These are phyloP conservation scores for Hanseniaspora hatyaiensis DNA, from an alignment of 805 yeast genomes.

Conservation along the genomic window DNA sequence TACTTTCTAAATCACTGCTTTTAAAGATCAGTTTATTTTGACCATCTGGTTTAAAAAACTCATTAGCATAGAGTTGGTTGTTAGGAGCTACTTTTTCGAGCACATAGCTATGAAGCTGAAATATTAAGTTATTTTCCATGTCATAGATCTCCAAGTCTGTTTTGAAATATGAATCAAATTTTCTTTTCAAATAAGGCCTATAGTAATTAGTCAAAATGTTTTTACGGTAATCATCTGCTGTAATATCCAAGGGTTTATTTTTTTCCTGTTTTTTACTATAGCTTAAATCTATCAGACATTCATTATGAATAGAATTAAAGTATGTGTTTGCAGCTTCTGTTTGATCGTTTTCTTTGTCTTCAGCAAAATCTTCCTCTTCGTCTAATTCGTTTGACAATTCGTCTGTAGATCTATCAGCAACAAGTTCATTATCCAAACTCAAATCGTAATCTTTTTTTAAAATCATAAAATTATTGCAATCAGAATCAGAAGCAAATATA, in stretches of 20 bases:
- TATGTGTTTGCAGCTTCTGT: too few species aligned
- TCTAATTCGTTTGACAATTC: not conserved
- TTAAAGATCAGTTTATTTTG: constrained; percentile 14
- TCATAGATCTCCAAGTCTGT: constrained; percentile 22
- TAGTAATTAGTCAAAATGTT: not conserved
- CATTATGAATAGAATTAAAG: too few species aligned
- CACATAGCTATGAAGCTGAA: constrained; percentile 23
- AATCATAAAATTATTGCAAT: constrained; percentile 17
- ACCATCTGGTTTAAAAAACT: constrained; percentile 12
- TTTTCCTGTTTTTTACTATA: constrained; percentile 1
- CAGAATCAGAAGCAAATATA: constrained; percentile 20
- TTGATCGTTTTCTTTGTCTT: not conserved
- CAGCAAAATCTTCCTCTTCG: not conserved
- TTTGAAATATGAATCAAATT: not conserved
- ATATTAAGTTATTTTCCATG: constrained; percentile 15
- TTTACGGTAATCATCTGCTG: constrained; percentile 17
- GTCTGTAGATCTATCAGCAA: too few species aligned
- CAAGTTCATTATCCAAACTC: not conserved
- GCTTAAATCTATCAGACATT: constrained; percentile 8
- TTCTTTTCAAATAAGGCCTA: not conserved
- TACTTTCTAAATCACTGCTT: not conserved
- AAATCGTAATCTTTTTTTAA: constrained; percentile 5
- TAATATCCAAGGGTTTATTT: not conserved
- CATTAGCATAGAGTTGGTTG: constrained; percentile 19
- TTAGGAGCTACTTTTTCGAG: constrained; percentile 13